A percentile compares a stretch with the other conserved stretches of the same genome.
Conservation (phyloP, 441 rosid species). For the Rhodomyrtus psidioides region DNA sequence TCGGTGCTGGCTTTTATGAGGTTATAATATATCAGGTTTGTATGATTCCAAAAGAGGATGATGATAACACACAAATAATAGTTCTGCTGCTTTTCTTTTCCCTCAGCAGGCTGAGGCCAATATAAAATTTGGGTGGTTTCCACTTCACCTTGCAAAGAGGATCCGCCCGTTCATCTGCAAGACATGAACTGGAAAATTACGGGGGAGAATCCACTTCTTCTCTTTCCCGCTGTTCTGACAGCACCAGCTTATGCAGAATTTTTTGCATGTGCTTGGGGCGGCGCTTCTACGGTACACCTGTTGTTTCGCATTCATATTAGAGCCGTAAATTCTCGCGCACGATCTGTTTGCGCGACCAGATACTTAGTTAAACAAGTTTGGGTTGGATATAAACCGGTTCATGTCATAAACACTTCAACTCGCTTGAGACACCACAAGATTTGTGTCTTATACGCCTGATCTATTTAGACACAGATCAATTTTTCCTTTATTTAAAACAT, state of each 20-base stretch:
- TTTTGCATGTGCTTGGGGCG: neutral
- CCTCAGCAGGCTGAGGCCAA: neutral
- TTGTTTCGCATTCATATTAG: neutral
- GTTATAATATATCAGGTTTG: neutral
- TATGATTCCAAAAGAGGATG: too few relatives aligned
- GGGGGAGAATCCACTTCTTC: neutral
- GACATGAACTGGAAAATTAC: neutral
- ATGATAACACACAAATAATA: too few relatives aligned
- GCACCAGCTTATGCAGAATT: neutral
- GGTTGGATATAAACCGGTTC: neutral
- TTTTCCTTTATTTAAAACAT: neutral
- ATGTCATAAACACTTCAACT: neutral
- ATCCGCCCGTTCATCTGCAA: neutral
- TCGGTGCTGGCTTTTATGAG: neutral
- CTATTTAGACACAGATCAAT: neutral
- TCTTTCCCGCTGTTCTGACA: neutral
- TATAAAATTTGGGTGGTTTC: neutral
- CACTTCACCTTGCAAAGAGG: neutral
- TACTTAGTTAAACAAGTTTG: neutral
- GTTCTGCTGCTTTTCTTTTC: neutral
- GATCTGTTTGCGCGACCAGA: neutral
- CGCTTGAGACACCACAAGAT: neutral
- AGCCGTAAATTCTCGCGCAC: neutral
- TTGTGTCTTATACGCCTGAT: neutral
- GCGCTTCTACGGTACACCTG: neutral